Conservation (phyloP, 805 yeast genomes). For the Candida verbasci region DNA sequence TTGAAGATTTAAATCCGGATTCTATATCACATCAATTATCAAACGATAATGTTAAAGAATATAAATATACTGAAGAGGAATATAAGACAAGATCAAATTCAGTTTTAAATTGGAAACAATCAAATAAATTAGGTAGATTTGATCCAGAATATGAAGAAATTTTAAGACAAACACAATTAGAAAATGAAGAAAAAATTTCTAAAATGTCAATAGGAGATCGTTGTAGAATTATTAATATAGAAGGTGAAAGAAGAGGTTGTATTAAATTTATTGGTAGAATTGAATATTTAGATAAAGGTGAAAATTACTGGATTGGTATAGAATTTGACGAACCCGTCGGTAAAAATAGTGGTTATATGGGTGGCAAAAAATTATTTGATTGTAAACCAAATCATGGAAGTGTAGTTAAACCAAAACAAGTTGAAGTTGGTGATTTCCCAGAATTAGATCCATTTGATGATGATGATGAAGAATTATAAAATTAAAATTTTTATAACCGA, state of each 20-base stretch:
- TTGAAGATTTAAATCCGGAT: conserved; percentile 51
- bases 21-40: conserved; percentile 44
- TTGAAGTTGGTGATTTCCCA: conserved; percentile 68
- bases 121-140: conserved; percentile 66
- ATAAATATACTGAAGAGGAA: conserved; percentile 52
- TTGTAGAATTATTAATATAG: conserved; percentile 45
- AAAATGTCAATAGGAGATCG: conserved; percentile 46
- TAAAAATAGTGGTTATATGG: conserved; percentile 74
- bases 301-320: conserved; percentile 71
- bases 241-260: conserved; percentile 62
- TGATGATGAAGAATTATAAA: conserved; percentile 34
- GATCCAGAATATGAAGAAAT: conserved; percentile 45
- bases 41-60: conserved; percentile 21
- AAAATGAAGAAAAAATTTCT: conserved; percentile 21
- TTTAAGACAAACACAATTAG: conserved; percentile 24
- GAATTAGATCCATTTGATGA: conserved; percentile 43
- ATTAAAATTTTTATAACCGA: conserved; percentile 1
- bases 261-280: conserved; percentile 68
- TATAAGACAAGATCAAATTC: conserved; percentile 59
- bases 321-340: conserved; percentile 85
- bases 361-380: conserved; percentile 55
- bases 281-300: conserved; percentile 50
- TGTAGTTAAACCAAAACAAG: conserved; percentile 65
- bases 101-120: conserved; percentile 73
- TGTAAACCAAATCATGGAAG: conserved; percentile 65